A percentile compares a stretch with the other conserved stretches of the same genome.
These are phyloP conservation scores for Phaeosphaeria sp. DNA, from an alignment of 2,329 filamentous ascomycete species.

Conservation along the genomic window DNA sequence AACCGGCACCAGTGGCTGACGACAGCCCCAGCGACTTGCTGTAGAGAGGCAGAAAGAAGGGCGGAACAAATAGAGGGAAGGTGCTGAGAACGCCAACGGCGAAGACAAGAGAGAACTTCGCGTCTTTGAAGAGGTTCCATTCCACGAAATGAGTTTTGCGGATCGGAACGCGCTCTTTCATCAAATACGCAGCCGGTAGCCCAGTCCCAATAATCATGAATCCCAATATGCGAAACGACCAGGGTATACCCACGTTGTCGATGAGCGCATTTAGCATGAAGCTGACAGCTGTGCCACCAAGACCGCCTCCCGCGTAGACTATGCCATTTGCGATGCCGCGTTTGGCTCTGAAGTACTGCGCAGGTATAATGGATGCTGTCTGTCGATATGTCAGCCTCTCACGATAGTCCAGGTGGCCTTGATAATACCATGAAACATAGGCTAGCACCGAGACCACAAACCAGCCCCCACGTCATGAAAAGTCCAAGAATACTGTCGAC, in stretches of 20 bases:
- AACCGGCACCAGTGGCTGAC: constrained; percentile 27
- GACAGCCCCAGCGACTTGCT: constrained; percentile 29
- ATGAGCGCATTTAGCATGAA: constrained; percentile 32
- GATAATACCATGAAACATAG: constrained; percentile 8
- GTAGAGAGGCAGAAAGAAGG: constrained; percentile 36
- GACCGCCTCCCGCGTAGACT: constrained; percentile 36
- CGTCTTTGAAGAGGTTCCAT: constrained; percentile 29
- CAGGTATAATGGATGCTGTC: constrained; percentile 11
- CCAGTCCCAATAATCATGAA: constrained; percentile 31
- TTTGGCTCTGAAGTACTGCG: constrained; percentile 37
- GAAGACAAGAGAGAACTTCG: constrained; percentile 29
- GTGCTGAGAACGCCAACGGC: constrained; percentile 29
- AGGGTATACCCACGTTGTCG: constrained; percentile 32
- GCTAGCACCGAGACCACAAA: constrained; percentile 52
- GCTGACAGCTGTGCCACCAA: constrained; percentile 32
- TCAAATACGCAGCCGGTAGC: constrained; percentile 30
- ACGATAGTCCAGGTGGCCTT: not conserved
- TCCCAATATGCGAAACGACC: constrained; percentile 34
- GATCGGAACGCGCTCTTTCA: constrained; percentile 28
- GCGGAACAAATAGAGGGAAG: constrained; percentile 37
- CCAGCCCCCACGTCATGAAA: constrained; percentile 55
- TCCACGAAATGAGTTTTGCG: constrained; percentile 29
- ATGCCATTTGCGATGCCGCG: constrained; percentile 37
- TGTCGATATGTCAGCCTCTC: not conserved
- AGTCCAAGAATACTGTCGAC: constrained; percentile 38